A percentile compares a stretch with the other conserved stretches of the same genome.
Evolutionary conservation across 768 basidiomycete species (phyloP).

Genomic region (Cantharellus cinnabarinus): DNA sequence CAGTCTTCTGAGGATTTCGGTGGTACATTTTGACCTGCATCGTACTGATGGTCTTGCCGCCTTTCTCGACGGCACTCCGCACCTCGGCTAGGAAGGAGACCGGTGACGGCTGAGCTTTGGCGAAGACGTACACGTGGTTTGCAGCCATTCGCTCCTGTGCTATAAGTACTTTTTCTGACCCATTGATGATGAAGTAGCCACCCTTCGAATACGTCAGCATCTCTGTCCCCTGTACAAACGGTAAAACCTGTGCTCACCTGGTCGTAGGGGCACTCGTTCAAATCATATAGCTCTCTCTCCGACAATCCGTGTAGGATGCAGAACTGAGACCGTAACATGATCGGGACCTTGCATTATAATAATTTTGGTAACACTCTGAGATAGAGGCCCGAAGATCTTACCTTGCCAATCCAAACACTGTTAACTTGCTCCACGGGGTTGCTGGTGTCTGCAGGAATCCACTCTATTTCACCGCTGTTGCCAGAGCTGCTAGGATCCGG

Average conservation of each 20-base stretch:
- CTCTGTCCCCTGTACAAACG: neutral
- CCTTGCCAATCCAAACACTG: slow-evolving; percentile 93
- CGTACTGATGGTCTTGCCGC: slow-evolving; percentile 93
- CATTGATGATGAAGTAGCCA: slow-evolving; percentile 98
- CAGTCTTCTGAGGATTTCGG: slow-evolving; percentile 69
- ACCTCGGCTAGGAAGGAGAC: slow-evolving; percentile 94
- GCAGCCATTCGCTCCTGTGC: slow-evolving; percentile 99
- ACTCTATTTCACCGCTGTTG: slow-evolving; percentile 56
- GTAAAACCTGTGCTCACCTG: slow-evolving; percentile 17
- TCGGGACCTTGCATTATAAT: slow-evolving; percentile 49
- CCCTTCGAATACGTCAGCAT: slow-evolving; percentile 25
- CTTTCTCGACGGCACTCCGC: slow-evolving; percentile 90
- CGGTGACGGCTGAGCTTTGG: slow-evolving; percentile 90
- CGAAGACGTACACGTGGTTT: slow-evolving; percentile 98
- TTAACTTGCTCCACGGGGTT: slow-evolving; percentile 41
- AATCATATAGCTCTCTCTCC: slow-evolving; percentile 65
- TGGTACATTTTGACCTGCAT: slow-evolving; percentile 98
- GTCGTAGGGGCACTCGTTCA: slow-evolving; percentile 97
- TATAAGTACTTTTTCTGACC: slow-evolving; percentile 98
- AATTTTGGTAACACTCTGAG: slow-evolving; percentile 10
- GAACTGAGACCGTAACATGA: slow-evolving; percentile 92
- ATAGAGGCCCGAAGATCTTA: slow-evolving; percentile 13
- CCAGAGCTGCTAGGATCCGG: slow-evolving; percentile 69
- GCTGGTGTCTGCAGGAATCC: slow-evolving; percentile 48
- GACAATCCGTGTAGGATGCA: slow-evolving; percentile 70